phyloP scores from a whole-genome alignment of 345 rosid species.

The Citrus unshiu region DNA sequence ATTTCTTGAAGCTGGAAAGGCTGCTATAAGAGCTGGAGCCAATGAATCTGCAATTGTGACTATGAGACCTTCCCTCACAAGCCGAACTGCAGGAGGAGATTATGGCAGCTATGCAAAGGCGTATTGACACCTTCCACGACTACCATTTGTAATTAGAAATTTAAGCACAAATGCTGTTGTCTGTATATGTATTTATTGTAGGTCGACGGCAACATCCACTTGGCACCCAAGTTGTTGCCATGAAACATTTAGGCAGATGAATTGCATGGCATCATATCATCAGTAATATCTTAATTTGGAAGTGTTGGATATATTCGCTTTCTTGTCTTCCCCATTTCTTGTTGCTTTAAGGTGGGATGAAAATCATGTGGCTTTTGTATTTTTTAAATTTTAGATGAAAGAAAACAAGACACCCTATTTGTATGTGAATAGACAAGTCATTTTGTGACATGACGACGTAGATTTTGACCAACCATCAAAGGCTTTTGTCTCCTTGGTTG shows the following conservation, averaged over 20 bases:
- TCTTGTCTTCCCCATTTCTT: not conserved
- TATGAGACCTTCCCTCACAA: slow-evolving; percentile 90
- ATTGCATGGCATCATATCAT: not conserved
- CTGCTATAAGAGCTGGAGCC: slow-evolving; percentile 92
- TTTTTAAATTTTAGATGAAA: not conserved
- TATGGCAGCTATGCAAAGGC: slow-evolving; percentile 12
- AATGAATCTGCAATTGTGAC: slow-evolving; percentile 82
- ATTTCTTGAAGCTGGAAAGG: slow-evolving; percentile 89
- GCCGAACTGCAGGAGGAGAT: slow-evolving; percentile 27
- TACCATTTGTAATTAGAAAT: slow-evolving; percentile 2
- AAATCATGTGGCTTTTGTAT: not conserved
- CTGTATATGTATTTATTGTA: slow-evolving; percentile 3
- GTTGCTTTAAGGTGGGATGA: not conserved
- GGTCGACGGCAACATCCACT: not conserved
- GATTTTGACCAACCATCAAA: not conserved
- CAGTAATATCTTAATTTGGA: not conserved
- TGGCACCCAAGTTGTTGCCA: not conserved
- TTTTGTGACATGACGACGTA: not conserved
- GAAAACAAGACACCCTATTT: not conserved
- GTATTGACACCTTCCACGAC: slow-evolving; percentile 6
- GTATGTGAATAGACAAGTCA: not conserved
- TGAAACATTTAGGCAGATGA: not conserved
- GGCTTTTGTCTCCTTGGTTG: not conserved
- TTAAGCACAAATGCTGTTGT: not conserved
- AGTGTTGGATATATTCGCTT: not conserved